Percentiles rank a stretch among this genome's conserved stretches.
Conservation (phyloP, 257 asterid genomes). For the Petrea volubilis region DNA sequence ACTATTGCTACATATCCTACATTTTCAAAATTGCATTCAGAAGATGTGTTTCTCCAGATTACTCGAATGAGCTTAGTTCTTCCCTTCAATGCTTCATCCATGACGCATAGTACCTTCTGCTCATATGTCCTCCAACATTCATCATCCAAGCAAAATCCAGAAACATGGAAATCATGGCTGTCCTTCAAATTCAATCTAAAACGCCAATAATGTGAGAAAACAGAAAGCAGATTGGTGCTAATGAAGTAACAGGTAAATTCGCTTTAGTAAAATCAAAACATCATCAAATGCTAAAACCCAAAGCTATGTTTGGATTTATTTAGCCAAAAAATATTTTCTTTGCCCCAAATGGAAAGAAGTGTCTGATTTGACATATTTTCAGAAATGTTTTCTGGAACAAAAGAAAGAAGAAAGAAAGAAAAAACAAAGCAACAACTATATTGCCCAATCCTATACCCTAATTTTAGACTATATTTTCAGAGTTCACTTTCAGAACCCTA, state of each 20-base stretch:
- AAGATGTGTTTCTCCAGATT: constrained; percentile 74
- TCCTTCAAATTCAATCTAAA: constrained; percentile 84
- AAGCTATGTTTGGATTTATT: not conserved
- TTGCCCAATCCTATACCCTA: not conserved
- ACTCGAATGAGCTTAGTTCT: constrained; percentile 82
- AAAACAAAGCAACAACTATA: not conserved
- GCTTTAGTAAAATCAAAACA: not conserved
- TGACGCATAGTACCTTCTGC: constrained; percentile 63
- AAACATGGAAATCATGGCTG: constrained; percentile 42
- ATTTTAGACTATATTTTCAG: not conserved
- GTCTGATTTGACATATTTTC: not conserved
- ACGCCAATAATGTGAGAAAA: constrained; percentile 29
- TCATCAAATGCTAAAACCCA: not conserved
- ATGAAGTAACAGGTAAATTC: constrained; percentile 14
- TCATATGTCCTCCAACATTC: constrained; percentile 97
- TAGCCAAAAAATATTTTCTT: no score
- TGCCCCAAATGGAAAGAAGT: not conserved
- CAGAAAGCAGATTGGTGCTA: constrained; percentile 17
- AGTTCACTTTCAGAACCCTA: not conserved
- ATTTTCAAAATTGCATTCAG: constrained; percentile 63
- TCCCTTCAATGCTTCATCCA: constrained; percentile 76
- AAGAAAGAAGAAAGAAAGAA: no score
- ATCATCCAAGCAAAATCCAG: constrained; percentile 87
- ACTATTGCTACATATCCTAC: constrained; percentile 40
- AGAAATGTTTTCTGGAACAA: no score